phyloP scores from a whole-genome alignment of 371 early-diverging fungal genomes.

The Syncephalis plumigaleata region DNA sequence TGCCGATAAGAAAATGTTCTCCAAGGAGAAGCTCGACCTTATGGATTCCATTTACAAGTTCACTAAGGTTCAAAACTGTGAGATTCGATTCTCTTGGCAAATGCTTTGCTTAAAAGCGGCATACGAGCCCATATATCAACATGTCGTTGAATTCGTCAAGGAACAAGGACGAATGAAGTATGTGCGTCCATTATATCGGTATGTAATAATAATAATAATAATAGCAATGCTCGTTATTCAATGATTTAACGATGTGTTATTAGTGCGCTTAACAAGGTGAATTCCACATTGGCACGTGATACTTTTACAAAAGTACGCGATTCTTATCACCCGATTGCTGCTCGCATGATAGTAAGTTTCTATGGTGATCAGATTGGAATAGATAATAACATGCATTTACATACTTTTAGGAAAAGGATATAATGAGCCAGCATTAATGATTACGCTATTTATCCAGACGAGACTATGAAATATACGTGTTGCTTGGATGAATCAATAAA shows the following conservation, averaged over 20 bases:
- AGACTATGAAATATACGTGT: too few relatives aligned
- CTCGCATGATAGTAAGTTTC: slow-evolving; percentile 42
- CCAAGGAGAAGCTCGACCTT: slow-evolving; percentile 31
- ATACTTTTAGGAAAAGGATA: too few relatives aligned
- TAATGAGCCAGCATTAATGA: too few relatives aligned
- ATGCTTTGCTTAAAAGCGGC: slow-evolving; percentile 56
- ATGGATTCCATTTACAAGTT: slow-evolving; percentile 63
- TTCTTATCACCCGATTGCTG: slow-evolving; percentile 93
- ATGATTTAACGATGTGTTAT: too few relatives aligned
- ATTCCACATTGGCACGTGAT: slow-evolving; percentile 52
- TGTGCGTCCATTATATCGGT: slow-evolving; percentile 63
- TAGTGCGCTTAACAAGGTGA: slow-evolving; percentile 31
- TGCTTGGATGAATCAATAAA: too few relatives aligned
- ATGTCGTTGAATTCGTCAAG: slow-evolving; percentile 59
- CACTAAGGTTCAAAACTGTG: slow-evolving; percentile 53
- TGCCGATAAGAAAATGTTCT: slow-evolving; percentile 40
- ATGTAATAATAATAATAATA: slow-evolving; percentile 6
- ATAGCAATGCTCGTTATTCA: slow-evolving; percentile 5
- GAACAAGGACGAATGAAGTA: slow-evolving; percentile 94
- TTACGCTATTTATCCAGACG: too few relatives aligned
- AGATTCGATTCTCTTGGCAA: slow-evolving; percentile 81
- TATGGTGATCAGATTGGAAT: too few relatives aligned
- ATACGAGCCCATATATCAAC: slow-evolving; percentile 56
- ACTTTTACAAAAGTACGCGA: slow-evolving; percentile 58
- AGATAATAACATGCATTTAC: too few relatives aligned